A percentile compares a stretch with the other conserved stretches of the same genome.
phyloP scores from a whole-genome alignment of 1,139 yeast species.

The Sporopachydermia cereana region DNA sequence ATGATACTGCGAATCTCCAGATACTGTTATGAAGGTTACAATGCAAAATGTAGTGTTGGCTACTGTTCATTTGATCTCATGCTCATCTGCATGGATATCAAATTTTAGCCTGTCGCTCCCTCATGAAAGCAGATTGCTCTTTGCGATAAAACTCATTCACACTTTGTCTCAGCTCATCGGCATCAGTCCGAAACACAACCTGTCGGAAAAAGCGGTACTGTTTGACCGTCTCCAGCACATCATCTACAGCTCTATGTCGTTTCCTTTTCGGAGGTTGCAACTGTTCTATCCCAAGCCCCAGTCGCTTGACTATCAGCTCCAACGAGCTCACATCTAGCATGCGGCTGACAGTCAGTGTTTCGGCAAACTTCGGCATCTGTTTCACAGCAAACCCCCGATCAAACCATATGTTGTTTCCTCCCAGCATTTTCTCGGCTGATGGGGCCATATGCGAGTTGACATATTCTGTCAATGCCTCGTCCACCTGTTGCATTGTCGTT shows the following conservation, averaged over 20 bases:
- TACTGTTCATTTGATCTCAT: too few relatives aligned
- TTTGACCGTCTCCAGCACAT: constrained; percentile 14
- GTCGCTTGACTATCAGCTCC: neutral
- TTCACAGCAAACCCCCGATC: neutral
- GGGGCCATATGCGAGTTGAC: neutral
- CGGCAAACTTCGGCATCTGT: neutral
- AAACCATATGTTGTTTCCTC: constrained; percentile 5
- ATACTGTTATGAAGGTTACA: too few relatives aligned
- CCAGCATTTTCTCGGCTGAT: neutral
- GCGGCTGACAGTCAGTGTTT: neutral
- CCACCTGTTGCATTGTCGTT: neutral
- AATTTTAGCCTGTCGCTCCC: too few relatives aligned
- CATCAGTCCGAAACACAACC: neutral
- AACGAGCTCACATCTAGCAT: constrained; percentile 3
- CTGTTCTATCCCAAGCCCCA: neutral
- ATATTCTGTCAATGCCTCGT: neutral
- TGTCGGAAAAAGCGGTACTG: neutral
- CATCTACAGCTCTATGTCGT: constrained; percentile 17
- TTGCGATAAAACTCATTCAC: neutral
- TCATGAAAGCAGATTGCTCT: neutral
- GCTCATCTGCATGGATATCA: too few relatives aligned
- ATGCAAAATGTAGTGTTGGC: too few relatives aligned
- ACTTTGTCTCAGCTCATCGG: neutral
- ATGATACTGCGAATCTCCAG: too few relatives aligned
- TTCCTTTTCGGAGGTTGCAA: neutral